Conservation (phyloP, 805 yeast species). For the Metschnikowia aberdeeniae region DNA sequence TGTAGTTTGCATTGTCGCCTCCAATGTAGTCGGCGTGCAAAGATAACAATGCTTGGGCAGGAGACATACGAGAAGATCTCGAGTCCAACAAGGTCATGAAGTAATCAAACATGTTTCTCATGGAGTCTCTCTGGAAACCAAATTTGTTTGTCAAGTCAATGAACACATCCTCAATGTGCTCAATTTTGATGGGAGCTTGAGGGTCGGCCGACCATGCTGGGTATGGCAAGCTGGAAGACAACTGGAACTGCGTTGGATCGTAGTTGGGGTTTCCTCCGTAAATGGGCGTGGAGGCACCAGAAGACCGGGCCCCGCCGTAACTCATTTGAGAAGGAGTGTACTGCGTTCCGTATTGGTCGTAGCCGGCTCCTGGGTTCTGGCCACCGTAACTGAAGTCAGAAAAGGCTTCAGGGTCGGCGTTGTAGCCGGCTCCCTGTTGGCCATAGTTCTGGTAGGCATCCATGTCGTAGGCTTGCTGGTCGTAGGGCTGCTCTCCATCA, state of each 20-base stretch:
- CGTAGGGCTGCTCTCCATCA: constrained; percentile 44
- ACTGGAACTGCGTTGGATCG: constrained; percentile 60
- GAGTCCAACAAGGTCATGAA: constrained; percentile 82
- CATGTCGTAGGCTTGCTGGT: constrained; percentile 48
- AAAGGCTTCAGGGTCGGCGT: constrained; percentile 57
- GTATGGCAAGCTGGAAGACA: constrained; percentile 86
- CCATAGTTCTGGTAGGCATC: constrained; percentile 43
- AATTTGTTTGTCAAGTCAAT: constrained; percentile 78
- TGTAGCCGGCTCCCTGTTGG: constrained; percentile 26
- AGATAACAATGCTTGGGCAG: constrained; percentile 78
- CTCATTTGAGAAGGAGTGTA: constrained; percentile 85
- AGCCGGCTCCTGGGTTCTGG: constrained; percentile 52
- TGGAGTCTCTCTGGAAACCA: constrained; percentile 89
- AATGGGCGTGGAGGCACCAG: constrained; percentile 93
- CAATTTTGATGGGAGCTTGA: constrained; percentile 75
- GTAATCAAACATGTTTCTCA: constrained; percentile 88
- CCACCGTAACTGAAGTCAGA: constrained; percentile 63
- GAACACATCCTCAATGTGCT: constrained; percentile 82
- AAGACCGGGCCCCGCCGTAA: constrained; percentile 75
- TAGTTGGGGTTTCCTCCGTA: constrained; percentile 59
- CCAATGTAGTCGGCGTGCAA: constrained; percentile 87
- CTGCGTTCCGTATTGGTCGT: constrained; percentile 64
- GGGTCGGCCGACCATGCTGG: constrained; percentile 99
- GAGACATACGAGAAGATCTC: constrained; percentile 83
- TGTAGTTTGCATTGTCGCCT: constrained; percentile 80